Conservation (phyloP, 2,329 filamentous ascomycete species). For the Fusarium mangiferae region DNA sequence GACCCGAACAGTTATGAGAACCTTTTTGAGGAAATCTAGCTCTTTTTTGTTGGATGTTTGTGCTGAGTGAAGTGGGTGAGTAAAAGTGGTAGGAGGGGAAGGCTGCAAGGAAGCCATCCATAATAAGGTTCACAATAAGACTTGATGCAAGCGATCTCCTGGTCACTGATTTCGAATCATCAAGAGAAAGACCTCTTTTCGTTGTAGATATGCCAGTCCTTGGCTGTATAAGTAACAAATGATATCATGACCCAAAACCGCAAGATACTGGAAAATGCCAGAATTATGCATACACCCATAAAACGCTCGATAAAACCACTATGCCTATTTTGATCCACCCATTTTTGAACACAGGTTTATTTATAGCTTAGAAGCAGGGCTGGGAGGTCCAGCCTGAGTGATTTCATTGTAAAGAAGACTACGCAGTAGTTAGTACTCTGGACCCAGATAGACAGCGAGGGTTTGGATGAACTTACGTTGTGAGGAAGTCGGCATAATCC, state of each 20-base stretch:
- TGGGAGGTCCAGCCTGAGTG: constrained; percentile 73
- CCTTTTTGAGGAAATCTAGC: too few relatives aligned
- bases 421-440: constrained; percentile 13
- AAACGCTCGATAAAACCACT: constrained; percentile 29
- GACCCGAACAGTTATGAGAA: too few relatives aligned
- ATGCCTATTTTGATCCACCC: not conserved
- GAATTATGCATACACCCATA: constrained; percentile 22
- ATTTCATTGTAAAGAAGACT: constrained; percentile 91
- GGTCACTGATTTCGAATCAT: not conserved
- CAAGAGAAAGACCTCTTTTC: constrained; percentile 10
- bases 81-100: not conserved
- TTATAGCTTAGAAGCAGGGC: constrained; percentile 72
- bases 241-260: constrained; percentile 30
- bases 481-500: constrained; percentile 97
- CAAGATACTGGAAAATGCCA: not conserved
- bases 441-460: not conserved
- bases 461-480: constrained; percentile 65
- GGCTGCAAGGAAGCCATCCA: not conserved
- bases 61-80: not conserved
- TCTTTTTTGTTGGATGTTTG: not conserved
- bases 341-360: not conserved
- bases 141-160: not conserved
- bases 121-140: not conserved
- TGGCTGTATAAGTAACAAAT: constrained; percentile 18
- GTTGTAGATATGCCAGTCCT: constrained; percentile 3